Percentiles rank a stretch among this genome's conserved stretches.
phyloP scores from a whole-genome alignment of 495 filamentous ascomycete genomes.

The Symbiotaphrina buchneri region DNA sequence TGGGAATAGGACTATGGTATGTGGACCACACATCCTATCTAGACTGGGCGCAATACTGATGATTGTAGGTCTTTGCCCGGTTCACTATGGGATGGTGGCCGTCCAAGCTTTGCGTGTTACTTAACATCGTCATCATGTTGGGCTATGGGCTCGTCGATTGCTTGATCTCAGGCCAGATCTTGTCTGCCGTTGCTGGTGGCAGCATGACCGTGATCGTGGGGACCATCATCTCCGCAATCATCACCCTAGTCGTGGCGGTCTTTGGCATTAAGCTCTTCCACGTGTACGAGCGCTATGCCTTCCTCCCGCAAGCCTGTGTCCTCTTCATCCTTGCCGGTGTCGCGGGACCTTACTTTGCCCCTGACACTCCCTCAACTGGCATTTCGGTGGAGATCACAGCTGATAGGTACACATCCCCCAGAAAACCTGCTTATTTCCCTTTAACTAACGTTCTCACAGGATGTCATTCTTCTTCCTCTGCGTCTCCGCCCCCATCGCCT shows the following conservation, averaged over 20 bases:
- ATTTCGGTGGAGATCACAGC: too few species aligned
- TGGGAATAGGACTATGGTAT: slow-evolving; percentile 49
- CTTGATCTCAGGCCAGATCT: slow-evolving; percentile 54
- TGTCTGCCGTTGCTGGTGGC: slow-evolving; percentile 42
- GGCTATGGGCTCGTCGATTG: slow-evolving; percentile 50
- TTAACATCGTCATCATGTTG: slow-evolving; percentile 49
- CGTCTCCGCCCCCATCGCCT: slow-evolving; percentile 32
- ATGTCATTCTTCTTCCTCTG: slow-evolving; percentile 23
- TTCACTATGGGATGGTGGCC: slow-evolving; percentile 72
- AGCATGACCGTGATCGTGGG: slow-evolving; percentile 28
- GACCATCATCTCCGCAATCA: too few species aligned
- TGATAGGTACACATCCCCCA: slow-evolving; percentile 41
- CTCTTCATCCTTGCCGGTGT: too few species aligned
- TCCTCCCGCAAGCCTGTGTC: too few species aligned
- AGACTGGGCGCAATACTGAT: slow-evolving; percentile 28
- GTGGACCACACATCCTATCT: slow-evolving; percentile 24
- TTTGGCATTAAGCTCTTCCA: too few species aligned
- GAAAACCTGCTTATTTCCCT: slow-evolving; percentile 30
- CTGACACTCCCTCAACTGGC: too few species aligned
- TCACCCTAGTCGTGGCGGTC: slow-evolving; percentile 29
- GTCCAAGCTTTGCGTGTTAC: slow-evolving; percentile 43
- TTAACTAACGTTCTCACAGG: slow-evolving; percentile 25
- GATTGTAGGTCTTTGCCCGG: slow-evolving; percentile 39
- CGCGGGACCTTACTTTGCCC: too few species aligned
- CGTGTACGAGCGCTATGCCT: too few species aligned